Evolutionary conservation across 352 stramenopile genomes (phyloP).

Genomic region (Phytophthora macrochlamydospora): DNA sequence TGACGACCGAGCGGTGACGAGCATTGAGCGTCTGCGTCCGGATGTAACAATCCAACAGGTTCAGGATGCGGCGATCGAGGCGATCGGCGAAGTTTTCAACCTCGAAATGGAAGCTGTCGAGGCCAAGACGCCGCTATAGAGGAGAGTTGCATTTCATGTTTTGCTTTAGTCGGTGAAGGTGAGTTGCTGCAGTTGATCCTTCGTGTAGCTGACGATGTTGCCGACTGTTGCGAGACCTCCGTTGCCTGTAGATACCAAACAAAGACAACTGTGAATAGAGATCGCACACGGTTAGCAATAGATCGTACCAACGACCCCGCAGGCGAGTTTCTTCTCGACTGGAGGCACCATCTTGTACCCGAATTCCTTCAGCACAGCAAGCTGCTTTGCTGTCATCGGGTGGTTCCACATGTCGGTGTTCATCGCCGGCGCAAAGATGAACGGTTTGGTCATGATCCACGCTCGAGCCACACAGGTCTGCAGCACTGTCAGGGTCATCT

Average conservation of each 20-base stretch:
- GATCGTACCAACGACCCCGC: conserved; percentile 90
- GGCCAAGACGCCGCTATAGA: conserved; percentile 43
- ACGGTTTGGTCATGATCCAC: conserved; percentile 93
- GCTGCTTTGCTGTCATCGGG: conserved; percentile 88
- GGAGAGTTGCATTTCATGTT: conserved; percentile 20
- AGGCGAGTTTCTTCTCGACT: conserved; percentile 94
- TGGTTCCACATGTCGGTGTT: conserved; percentile 99
- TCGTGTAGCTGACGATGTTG: conserved; percentile 48
- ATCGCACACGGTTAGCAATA: conserved; percentile 4
- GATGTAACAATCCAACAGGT: conserved; percentile 61
- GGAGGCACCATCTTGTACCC: conserved; percentile 87
- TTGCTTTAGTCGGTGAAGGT: conserved; percentile 21
- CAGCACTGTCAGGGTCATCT: not conserved
- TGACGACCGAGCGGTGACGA: conserved; percentile 86
- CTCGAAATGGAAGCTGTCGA: conserved; percentile 61
- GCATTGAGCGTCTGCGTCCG: conserved; percentile 63
- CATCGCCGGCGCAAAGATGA: conserved; percentile 96
- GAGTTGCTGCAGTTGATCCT: conserved; percentile 29
- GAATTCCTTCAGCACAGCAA: conserved; percentile 62
- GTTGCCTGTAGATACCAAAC: conserved; percentile 41
- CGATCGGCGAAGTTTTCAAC: conserved; percentile 73
- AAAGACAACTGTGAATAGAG: conserved; percentile 29
- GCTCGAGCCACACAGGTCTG: conserved; percentile 92
- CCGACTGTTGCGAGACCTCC: conserved; percentile 74
- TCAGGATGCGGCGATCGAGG: conserved; percentile 66